phyloP scores from a whole-genome alignment of 306 rosid species.

The Sindora glabra region DNA sequence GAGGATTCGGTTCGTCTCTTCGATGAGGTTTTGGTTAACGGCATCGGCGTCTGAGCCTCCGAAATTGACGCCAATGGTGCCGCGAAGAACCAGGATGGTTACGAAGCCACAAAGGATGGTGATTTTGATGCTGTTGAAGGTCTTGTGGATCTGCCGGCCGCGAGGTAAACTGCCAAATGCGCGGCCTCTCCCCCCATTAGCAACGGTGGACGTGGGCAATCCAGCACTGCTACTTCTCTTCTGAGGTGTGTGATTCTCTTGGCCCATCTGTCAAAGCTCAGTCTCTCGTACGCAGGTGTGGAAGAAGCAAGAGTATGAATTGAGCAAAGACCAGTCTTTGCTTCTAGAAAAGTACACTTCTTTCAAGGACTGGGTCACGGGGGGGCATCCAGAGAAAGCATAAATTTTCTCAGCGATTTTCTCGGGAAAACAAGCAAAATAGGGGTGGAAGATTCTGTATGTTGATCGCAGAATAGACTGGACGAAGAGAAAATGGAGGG shows the following conservation, averaged over 20 bases:
- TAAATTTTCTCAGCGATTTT: too few relatives aligned
- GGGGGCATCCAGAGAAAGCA: not conserved
- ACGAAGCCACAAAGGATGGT: conserved; percentile 91
- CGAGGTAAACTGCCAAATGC: conserved; percentile 33
- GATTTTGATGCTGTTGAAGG: conserved; percentile 86
- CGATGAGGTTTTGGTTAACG: conserved; percentile 53
- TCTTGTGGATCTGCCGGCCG: conserved; percentile 83
- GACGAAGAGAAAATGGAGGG: not conserved
- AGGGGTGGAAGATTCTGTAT: not conserved
- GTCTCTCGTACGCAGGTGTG: not conserved
- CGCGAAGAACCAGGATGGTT: conserved; percentile 93
- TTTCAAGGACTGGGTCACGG: not conserved
- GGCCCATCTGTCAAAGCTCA: conserved; percentile 41
- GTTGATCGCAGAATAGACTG: too few relatives aligned
- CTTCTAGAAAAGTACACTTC: not conserved
- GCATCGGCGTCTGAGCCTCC: conserved; percentile 62
- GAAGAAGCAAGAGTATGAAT: not conserved
- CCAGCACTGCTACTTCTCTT: conserved; percentile 32
- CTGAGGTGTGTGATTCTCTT: conserved; percentile 42
- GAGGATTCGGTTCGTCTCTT: conserved; percentile 83
- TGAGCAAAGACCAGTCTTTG: not conserved
- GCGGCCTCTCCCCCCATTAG: conserved; percentile 26
- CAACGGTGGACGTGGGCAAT: conserved; percentile 23
- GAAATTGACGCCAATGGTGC: conserved; percentile 81
- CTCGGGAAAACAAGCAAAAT: too few relatives aligned